Percentiles rank a stretch among this genome's conserved stretches.
phyloP scores from a whole-genome alignment of 805 yeast genomes.

The Candida dajiaensis region DNA sequence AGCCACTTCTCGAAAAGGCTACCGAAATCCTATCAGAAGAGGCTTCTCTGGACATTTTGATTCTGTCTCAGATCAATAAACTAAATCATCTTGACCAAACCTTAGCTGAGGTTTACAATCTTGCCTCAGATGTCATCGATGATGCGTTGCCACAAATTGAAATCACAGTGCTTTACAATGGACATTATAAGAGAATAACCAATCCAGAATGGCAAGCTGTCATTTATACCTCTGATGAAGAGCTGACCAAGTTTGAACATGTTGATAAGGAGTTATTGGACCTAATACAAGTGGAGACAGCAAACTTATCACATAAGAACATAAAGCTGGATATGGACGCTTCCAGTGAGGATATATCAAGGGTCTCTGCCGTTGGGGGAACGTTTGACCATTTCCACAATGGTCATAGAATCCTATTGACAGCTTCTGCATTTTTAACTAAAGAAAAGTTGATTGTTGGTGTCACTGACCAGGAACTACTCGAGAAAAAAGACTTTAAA shows the following conservation, averaged over 20 bases:
- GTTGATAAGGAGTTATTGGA: slow-evolving; percentile 6
- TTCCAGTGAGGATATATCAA: slow-evolving; percentile 23
- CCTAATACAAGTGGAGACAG: slow-evolving; percentile 7
- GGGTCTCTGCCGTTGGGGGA: slow-evolving; percentile 76
- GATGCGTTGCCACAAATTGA: slow-evolving; percentile 8
- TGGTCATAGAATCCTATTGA: slow-evolving; percentile 84
- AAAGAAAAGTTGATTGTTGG: slow-evolving; percentile 62
- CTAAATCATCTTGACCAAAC: slow-evolving; percentile 18
- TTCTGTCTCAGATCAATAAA: slow-evolving; percentile 11
- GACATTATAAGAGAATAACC: slow-evolving; percentile 15
- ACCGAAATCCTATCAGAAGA: slow-evolving; percentile 6
- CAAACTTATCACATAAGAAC: neutral
- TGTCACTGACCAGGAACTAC: slow-evolving; percentile 67
- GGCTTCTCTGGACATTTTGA: slow-evolving; percentile 16
- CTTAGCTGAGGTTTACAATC: slow-evolving; percentile 18
- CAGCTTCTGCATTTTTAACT: slow-evolving; percentile 64
- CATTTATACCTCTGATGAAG: slow-evolving; percentile 10
- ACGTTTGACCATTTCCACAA: slow-evolving; percentile 96
- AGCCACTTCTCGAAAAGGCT: slow-evolving; percentile 16
- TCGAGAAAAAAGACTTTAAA: slow-evolving; percentile 68
- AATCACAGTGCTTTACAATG: slow-evolving; percentile 20
- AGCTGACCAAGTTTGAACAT: slow-evolving; percentile 7
- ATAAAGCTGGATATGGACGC: slow-evolving; percentile 12
- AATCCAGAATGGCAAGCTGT: slow-evolving; percentile 17
- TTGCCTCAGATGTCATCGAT: slow-evolving; percentile 12